Conservation (phyloP, 2,329 filamentous ascomycete genomes). For the Periglandula ipomoeae region DNA sequence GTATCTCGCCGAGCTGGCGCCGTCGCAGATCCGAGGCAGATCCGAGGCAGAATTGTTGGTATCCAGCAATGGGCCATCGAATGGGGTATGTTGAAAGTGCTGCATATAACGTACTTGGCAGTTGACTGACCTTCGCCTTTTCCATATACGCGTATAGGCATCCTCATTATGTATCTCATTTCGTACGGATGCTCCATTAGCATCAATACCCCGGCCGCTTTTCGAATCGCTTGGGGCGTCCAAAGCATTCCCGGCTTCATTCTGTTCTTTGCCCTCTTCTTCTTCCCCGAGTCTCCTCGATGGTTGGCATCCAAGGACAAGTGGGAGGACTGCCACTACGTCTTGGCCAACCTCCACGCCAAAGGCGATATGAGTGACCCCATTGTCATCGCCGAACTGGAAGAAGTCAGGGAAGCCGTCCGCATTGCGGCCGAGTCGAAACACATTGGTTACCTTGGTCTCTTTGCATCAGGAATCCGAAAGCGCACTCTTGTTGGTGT, state of each 20-base stretch:
- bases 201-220: constrained; percentile 32
- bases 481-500: constrained; percentile 50
- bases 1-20: constrained; percentile 57
- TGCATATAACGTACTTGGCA: too few species aligned
- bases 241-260: constrained; percentile 47
- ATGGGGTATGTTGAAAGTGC: too few species aligned
- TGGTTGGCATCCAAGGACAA: constrained; percentile 62
- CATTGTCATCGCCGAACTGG: constrained; percentile 34
- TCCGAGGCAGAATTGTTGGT: background rate
- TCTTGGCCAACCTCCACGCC: constrained; percentile 49
- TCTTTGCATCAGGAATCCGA: constrained; percentile 30
- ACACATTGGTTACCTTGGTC: background rate
- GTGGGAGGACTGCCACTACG: constrained; percentile 54
- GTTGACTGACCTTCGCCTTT: too few species aligned
- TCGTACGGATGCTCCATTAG: background rate
- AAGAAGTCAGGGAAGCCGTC: constrained; percentile 23
- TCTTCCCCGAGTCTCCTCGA: constrained; percentile 56
- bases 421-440: too few species aligned
- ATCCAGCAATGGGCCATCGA: background rate
- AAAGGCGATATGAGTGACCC: too few species aligned
- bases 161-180: background rate
- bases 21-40: background rate
- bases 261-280: constrained; percentile 46
- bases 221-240: constrained; percentile 52
- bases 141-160: background rate